Conservation (phyloP, 164 flowering plant genomes). For the Tetracentron sinense region DNA sequence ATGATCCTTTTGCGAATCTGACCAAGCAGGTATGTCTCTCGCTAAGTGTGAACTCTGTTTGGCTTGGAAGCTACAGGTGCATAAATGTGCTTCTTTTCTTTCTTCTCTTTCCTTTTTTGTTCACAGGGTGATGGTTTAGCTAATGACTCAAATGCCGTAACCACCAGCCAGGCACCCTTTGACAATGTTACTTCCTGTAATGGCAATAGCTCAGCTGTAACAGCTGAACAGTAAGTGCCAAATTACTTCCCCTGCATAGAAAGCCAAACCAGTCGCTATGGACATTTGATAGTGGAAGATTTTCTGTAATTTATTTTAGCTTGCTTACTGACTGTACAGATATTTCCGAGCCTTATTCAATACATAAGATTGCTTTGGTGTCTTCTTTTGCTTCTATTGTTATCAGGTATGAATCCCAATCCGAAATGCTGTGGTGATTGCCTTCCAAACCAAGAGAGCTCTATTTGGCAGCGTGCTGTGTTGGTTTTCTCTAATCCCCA, state of each 20-base stretch:
- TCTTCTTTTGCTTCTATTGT: too few species aligned
- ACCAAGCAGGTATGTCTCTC: background rate
- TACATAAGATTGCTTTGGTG: background rate
- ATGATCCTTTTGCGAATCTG: background rate
- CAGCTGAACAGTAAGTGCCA: slow-evolving; percentile 8
- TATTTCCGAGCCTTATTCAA: background rate
- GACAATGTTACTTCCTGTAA: slow-evolving; percentile 2
- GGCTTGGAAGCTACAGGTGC: too few species aligned
- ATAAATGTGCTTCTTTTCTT: background rate
- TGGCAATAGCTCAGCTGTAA: slow-evolving; percentile 7
- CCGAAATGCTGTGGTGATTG: too few species aligned
- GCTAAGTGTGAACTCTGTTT: too few species aligned
- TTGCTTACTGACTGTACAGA: background rate
- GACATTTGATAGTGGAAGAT: background rate
- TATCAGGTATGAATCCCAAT: too few species aligned
- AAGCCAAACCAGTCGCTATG: background rate
- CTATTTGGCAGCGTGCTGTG: too few species aligned
- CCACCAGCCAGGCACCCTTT: background rate
- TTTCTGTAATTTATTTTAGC: background rate
- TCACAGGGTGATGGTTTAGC: slow-evolving; percentile 11
- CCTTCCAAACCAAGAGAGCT: too few species aligned
- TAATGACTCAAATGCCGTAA: background rate
- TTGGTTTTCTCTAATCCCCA: too few species aligned
- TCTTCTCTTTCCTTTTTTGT: background rate
- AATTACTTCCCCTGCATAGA: background rate